Percentiles rank a stretch among this genome's conserved stretches.
phyloP scores from a whole-genome alignment of 345 rosid genomes.

The Euphorbia peplus region DNA sequence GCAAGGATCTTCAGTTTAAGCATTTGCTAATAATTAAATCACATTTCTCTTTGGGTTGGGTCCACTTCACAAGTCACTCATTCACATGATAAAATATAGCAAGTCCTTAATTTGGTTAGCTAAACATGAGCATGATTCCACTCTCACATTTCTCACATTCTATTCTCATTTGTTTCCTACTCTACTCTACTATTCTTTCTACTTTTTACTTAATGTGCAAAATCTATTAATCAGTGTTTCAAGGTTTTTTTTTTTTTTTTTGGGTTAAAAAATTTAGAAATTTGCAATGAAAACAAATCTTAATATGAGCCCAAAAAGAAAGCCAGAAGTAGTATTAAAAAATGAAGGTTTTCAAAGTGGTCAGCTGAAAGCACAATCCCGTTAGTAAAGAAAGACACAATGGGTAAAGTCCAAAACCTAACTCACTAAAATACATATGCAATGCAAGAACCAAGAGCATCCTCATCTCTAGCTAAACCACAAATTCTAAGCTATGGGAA shows the following conservation, averaged over 20 bases:
- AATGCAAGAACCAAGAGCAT: constrained; percentile 10
- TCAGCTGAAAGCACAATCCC: neutral
- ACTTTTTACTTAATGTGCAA: no score
- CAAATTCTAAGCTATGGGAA: neutral
- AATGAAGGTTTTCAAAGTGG: neutral
- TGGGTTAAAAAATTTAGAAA: neutral
- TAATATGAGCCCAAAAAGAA: neutral
- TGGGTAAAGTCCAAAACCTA: neutral
- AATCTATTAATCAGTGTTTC: no score
- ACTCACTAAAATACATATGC: neutral
- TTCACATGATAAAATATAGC: constrained; percentile 10
- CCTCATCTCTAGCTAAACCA: neutral
- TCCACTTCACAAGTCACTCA: neutral
- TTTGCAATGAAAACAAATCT: neutral
- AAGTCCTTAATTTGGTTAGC: neutral
- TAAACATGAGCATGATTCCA: neutral
- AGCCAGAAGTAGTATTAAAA: no score
- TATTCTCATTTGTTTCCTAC: neutral
- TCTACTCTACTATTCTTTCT: no score
- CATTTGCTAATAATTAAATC: no score
- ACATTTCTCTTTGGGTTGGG: neutral
- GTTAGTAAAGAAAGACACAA: neutral
- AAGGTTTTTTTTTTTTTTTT: neutral
- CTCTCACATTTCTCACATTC: constrained; percentile 5
- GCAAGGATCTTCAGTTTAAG: no score